These are phyloP conservation scores for Saccharum hybrid DNA, from an alignment of 202 grass and related monocot genomes.

Conservation along the genomic window DNA sequence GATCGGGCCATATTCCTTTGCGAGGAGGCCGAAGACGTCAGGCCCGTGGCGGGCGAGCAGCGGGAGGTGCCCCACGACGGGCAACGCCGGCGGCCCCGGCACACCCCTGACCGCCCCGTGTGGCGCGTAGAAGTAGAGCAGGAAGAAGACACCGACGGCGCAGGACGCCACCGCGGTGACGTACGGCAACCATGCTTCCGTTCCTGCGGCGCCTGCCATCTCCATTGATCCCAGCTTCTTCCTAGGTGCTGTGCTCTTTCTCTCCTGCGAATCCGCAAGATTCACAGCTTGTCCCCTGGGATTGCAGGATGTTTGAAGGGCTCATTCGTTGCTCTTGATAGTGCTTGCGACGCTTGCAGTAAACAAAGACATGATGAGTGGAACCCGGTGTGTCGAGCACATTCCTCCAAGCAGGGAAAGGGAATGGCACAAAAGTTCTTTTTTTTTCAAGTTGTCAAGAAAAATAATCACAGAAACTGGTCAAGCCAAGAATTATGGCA, in stretches of 20 bases:
- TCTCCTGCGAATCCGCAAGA: neutral
- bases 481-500: neutral
- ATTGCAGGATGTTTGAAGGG: neutral
- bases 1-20: conserved; percentile 69
- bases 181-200: conserved; percentile 37
- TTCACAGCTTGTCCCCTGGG: neutral
- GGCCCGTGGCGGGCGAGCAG: conserved; percentile 72
- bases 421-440: neutral
- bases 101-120: conserved; percentile 64
- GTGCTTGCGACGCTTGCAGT: conserved; percentile 10
- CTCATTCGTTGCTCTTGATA: neutral
- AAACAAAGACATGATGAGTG: conserved; percentile 17
- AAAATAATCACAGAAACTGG: neutral
- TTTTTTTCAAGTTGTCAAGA: neutral
- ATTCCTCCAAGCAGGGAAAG: conserved; percentile 24
- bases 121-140: conserved; percentile 71
- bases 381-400: conserved; percentile 43
- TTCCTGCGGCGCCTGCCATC: neutral
- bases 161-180: conserved; percentile 22
- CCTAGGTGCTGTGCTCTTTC: neutral
- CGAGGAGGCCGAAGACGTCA: conserved; percentile 66
- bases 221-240: conserved; percentile 20
- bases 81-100: conserved; percentile 58
- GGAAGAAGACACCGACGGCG: conserved; percentile 33
- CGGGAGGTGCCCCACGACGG: conserved; percentile 69